Conservation (phyloP, 1,139 yeast genomes). For the Zhuliangozyma parablackwelliae region DNA sequence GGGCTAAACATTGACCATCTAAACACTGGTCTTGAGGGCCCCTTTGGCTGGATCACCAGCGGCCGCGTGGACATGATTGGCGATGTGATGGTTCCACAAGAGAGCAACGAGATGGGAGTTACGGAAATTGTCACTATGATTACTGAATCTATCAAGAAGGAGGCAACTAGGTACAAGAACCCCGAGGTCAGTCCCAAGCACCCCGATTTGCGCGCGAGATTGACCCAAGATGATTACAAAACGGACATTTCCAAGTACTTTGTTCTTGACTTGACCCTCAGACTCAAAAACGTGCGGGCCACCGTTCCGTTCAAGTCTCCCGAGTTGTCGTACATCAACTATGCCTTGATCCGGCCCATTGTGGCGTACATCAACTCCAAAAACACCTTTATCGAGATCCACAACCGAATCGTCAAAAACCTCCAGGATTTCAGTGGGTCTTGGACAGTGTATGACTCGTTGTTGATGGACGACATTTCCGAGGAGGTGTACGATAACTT, state of each 20-base stretch:
- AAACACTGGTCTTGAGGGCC: conserved; percentile 86
- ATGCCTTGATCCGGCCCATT: conserved; percentile 88
- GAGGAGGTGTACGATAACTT: conserved; percentile 89
- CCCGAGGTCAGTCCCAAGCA: conserved; percentile 29
- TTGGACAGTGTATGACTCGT: conserved; percentile 92
- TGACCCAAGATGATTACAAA: conserved; percentile 20
- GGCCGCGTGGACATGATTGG: conserved; percentile 94
- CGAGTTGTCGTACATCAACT: conserved; percentile 82
- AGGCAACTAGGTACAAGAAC: conserved; percentile 35
- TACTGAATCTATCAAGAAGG: conserved; percentile 38
- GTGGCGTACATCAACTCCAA: conserved; percentile 91
- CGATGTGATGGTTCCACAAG: conserved; percentile 77
- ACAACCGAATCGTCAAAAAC: conserved; percentile 78
- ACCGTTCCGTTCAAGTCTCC: conserved; percentile 80
- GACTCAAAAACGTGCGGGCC: conserved; percentile 82
- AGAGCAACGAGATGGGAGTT: conserved; percentile 42
- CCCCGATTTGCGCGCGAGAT: conserved; percentile 25
- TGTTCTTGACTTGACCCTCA: conserved; percentile 72
- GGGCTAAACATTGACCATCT: conserved; percentile 82
- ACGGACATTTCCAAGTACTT: conserved; percentile 50
- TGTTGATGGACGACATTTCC: conserved; percentile 86
- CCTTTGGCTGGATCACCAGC: conserved; percentile 92
- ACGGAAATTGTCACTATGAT: conserved; percentile 36
- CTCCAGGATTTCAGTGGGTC: conserved; percentile 86
- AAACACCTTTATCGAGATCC: conserved; percentile 83